Evolutionary conservation across 768 basidiomycete genomes (phyloP), one percentile per base, ranked within the genome.

Genomic region (Lentinus brumalis): DNA sequence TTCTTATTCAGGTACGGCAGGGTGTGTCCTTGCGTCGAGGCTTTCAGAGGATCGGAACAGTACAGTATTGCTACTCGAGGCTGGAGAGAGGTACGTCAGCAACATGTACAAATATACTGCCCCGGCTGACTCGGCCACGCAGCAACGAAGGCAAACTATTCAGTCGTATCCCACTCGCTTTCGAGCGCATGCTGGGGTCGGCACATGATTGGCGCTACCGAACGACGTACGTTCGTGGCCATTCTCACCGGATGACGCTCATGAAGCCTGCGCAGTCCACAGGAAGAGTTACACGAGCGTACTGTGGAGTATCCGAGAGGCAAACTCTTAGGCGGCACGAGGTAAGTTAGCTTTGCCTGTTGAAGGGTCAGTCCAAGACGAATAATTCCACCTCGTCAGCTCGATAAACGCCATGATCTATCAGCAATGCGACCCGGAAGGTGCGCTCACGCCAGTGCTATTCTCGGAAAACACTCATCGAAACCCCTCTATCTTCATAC

Each of bases 361-460:
- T 2, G 7, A 10, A 5, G 12, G 46, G 10, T 30, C 5, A 11
- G 5, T 14, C 29, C 21, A 26, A 4, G 40, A 41, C 14, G 18
- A 1, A 10, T 10, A 5, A 14, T 45, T n/a, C 35, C 29, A 29
- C 3, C 38, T 12, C n/a, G 21, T 26, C 44, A 57, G 56, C 38
- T 26, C 85, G 0, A 81, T 87, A 46, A 89, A 89, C 64, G 86
- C 86, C 1, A 66, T 70, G 64, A 76, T 82, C 76, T 74, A 58
- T 29, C 69, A 45, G 14, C 45, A 40, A 41, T 59, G 42, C 52
- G 14, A 26, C 45, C 4, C 42, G 9, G 44, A 49, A 11, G 52
- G 50, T 14, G 11, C 44, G n/a, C 21, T 26, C 21, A 26, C 21
- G 21, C 21, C 21, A 26, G 21, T 26, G 21, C 21, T 26, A 26